Percentiles rank a stretch among this genome's conserved stretches.
Evolutionary conservation across 768 basidiomycete genomes (phyloP).

Genomic region (Naganishia kalamii): DNA sequence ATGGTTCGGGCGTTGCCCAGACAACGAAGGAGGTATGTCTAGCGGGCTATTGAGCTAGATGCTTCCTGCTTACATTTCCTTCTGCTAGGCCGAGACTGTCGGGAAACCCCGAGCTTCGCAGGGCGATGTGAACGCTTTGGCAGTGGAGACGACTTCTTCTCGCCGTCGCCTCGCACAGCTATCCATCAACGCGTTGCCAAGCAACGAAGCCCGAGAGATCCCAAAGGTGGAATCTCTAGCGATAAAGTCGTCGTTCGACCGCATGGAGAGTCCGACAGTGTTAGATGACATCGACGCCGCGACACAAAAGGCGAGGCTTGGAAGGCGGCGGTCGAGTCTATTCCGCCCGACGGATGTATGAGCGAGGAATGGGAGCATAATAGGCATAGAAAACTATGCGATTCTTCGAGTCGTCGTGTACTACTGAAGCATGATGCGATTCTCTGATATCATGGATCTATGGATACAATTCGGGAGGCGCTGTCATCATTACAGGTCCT

Average conservation of each 20-base stretch:
- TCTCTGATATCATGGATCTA: background rate
- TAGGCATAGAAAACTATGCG: too few relatives aligned
- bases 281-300: background rate
- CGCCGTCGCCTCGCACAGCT: conserved; percentile 5
- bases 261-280: background rate
- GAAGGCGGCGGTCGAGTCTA: conserved; percentile 6
- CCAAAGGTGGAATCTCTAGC: background rate
- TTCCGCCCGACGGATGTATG: background rate
- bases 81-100: too few relatives aligned
- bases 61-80: too few relatives aligned
- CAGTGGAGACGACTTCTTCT: background rate
- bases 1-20: background rate
- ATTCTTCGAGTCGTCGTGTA: too few relatives aligned
- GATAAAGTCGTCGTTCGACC: background rate
- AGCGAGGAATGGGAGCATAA: background rate
- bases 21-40: background rate
- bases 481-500: too few relatives aligned
- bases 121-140: too few relatives aligned
- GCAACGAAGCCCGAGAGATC: background rate
- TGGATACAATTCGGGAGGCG: background rate
- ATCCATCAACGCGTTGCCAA: background rate
- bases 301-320: conserved; percentile 1
- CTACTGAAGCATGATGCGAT: background rate
- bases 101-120: too few relatives aligned
- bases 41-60: background rate